Evolutionary conservation across 2,329 filamentous ascomycete species (phyloP).

Genomic region (Colletotrichum sp.): DNA sequence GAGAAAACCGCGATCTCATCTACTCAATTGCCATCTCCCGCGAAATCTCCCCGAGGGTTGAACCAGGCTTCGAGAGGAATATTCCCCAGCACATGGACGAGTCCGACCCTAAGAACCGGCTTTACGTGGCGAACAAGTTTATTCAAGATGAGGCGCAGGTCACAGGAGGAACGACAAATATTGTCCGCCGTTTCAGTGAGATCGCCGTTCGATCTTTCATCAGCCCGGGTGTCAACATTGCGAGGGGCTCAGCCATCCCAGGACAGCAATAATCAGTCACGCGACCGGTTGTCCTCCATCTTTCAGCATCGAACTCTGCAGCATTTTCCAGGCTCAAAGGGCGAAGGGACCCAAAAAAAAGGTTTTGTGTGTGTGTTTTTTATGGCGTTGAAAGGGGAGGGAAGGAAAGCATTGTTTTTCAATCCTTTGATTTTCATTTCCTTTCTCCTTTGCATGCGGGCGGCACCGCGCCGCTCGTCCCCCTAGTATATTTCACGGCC

Average conservation of each 20-base stretch:
- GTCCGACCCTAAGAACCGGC: slow-evolving; percentile 68
- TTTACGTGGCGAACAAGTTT: slow-evolving; percentile 73
- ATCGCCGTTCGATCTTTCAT: slow-evolving; percentile 68
- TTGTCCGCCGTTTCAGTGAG: slow-evolving; percentile 72
- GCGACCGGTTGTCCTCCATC: background rate
- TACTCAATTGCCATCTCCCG: slow-evolving; percentile 87
- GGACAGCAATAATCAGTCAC: background rate
- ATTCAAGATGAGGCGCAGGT: slow-evolving; percentile 68
- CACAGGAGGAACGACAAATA: slow-evolving; percentile 74
- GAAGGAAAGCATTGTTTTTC: slow-evolving; percentile 13
- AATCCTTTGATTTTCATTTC: background rate
- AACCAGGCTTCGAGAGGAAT: slow-evolving; percentile 61
- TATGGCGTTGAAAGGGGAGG: slow-evolving; percentile 7
- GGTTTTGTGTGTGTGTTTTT: background rate
- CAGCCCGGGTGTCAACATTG: slow-evolving; percentile 54
- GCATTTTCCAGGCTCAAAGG: slow-evolving; percentile 11
- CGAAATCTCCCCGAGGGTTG: slow-evolving; percentile 71
- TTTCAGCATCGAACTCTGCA: slow-evolving; percentile 4
- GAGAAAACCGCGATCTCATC: slow-evolving; percentile 88
- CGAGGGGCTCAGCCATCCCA: background rate
- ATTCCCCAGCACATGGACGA: slow-evolving; percentile 68
- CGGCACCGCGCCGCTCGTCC: slow-evolving; percentile 6
- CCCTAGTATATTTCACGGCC: slow-evolving; percentile 4
- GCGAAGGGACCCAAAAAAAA: background rate
- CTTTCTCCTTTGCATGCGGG: slow-evolving; percentile 7